phyloP scores from a whole-genome alignment of 192 early-diverging fungal genomes.

The Allomyces macrogynus region DNA sequence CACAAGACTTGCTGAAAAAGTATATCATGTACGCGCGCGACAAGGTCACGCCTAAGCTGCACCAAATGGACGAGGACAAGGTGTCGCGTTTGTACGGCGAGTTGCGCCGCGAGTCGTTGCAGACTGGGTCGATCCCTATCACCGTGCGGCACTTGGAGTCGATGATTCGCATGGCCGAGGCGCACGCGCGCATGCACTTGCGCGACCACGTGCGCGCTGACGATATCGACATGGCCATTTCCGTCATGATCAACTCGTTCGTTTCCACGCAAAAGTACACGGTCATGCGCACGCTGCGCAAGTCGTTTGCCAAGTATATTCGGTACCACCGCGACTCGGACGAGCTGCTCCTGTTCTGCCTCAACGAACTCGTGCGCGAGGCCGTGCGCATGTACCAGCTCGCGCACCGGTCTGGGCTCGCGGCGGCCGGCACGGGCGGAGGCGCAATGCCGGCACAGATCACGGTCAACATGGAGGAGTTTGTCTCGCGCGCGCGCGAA shows the following conservation, averaged over 20 bases:
- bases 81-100: slow-evolving; percentile 76
- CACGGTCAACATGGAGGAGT: slow-evolving; percentile 32
- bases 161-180: slow-evolving; percentile 67
- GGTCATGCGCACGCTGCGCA: slow-evolving; percentile 61
- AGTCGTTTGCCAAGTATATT: slow-evolving; percentile 73
- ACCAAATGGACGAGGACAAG: slow-evolving; percentile 72
- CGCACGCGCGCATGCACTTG: slow-evolving; percentile 89
- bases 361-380: slow-evolving; percentile 54
- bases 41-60: slow-evolving; percentile 52
- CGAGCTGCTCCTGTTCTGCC: slow-evolving; percentile 54
- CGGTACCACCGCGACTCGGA: slow-evolving; percentile 51
- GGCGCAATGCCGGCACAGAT: slow-evolving; percentile 31
- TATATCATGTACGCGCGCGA: slow-evolving; percentile 76
- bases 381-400: slow-evolving; percentile 52
- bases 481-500: slow-evolving; percentile 32
- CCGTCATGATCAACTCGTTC: slow-evolving; percentile 71
- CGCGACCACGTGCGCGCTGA: slow-evolving; percentile 72
- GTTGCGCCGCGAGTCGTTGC: slow-evolving; percentile 67
- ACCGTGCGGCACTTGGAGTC: slow-evolving; percentile 75
- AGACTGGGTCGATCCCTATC: slow-evolving; percentile 60
- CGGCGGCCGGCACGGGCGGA: background rate
- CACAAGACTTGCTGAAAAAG: slow-evolving; percentile 62
- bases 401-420: slow-evolving; percentile 14
- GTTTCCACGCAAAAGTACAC: slow-evolving; percentile 83
- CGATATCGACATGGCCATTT: slow-evolving; percentile 84